A percentile compares a stretch with the other conserved stretches of the same genome.
Conservation (phyloP, 148 eudicot species). For the Diospyros lotus region DNA sequence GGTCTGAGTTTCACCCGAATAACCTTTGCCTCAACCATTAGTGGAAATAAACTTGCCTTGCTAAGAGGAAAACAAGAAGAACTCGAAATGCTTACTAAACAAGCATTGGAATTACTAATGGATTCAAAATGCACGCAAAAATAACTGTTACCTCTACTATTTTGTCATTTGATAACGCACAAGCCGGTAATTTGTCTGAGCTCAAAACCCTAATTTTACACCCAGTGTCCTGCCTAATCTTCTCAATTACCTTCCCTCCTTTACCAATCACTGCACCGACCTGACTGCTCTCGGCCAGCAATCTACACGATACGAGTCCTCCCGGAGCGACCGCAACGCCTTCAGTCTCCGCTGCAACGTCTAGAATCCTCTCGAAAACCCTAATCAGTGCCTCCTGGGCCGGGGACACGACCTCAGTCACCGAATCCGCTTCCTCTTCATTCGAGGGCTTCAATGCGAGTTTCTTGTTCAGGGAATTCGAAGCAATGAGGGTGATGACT, state of each 20-base stretch:
- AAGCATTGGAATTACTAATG: neutral
- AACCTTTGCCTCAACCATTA: no score
- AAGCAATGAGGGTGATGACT: constrained; percentile 42
- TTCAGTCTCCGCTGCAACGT: constrained; percentile 52
- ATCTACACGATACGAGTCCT: constrained; percentile 40
- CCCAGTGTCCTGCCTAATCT: constrained; percentile 58
- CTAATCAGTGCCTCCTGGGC: constrained; percentile 65
- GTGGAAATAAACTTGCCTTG: no score
- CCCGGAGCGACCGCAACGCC: constrained; percentile 9
- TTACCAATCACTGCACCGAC: constrained; percentile 73
- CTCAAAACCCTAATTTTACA: constrained; percentile 62
- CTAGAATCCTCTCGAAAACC: constrained; percentile 72
- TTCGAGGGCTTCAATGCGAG: constrained; percentile 9
- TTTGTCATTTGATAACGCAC: constrained; percentile 37
- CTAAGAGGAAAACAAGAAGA: neutral
- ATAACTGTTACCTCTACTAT: constrained; percentile 46
- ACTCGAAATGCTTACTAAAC: constrained; percentile 3
- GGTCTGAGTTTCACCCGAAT: no score
- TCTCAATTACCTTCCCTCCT: constrained; percentile 62
- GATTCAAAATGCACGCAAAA: constrained; percentile 2
- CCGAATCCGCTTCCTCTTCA: constrained; percentile 4
- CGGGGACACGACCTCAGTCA: constrained; percentile 42
- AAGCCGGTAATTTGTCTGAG: constrained; percentile 31
- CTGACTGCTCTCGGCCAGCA: constrained; percentile 39
- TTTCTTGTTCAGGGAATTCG: constrained; percentile 11